Base-by-base conservation (phyloP, 768 basidiomycete species). In the Lentinula sp. region DNA sequence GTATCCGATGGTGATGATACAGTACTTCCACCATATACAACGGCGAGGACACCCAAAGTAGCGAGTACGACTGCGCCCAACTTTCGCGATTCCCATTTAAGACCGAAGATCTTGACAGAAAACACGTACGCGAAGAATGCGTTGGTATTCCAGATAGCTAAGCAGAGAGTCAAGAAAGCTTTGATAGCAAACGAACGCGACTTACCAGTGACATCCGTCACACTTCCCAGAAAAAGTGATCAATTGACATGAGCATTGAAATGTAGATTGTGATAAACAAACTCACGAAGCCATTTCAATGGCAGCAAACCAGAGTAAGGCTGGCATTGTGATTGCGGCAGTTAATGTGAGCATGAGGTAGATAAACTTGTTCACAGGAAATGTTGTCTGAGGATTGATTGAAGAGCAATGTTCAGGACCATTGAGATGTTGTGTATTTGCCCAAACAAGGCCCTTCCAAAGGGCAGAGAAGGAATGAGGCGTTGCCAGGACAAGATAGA, bases 51-150 rank as follows among this genome's bases (percentile, higher is more conserved):
- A 6, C 96, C 96, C 0, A 84, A 62, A 37, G 89, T 93, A 0
- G 96, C 95, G 28, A 96, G 73, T 13, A 81, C 68, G 16, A 98
- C 94, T 13, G 93, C 87, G 28, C 82, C 69, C 36, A 94, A 73
- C 46, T 83, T 86, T 49, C 82, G 76, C 15, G 79, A 64, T 63
- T 90, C 82, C 88, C 88, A 87, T 65, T 78, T 76, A 28, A 84
- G 74, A 20, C 80, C 75, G 62, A 87, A 85, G 2, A 93, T 66
- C 66, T 83, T 83, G 62, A 95, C 85, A n/a, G 87, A 83, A 70
- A 98, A 83, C 32, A 93, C 70, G 69, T 98, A 98, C 5, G 91
- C 90, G 72, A 93, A 95, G 76, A 98, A 95, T 0, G 91, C 88
- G 67, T 90, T 91, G 7, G 90, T 87, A 69, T 96, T 95, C 86